Evolutionary conservation across 2,329 filamentous ascomycete species (phyloP).

Genomic region (Trichoderma breve): DNA sequence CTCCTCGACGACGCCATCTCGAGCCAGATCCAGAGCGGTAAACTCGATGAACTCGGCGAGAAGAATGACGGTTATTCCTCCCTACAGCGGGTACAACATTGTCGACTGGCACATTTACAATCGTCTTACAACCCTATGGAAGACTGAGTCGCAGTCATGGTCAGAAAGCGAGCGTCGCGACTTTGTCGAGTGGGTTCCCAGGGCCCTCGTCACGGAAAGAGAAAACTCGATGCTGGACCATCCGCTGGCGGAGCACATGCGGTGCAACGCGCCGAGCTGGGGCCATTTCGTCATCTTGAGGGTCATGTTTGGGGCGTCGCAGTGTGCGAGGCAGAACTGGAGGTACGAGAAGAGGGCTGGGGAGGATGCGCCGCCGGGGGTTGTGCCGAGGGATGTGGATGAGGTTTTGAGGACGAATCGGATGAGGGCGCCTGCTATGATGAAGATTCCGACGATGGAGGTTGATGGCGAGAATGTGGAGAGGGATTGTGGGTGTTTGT

Average conservation of each 20-base stretch:
- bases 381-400: background rate
- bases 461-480: background rate
- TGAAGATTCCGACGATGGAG: conserved; percentile 8
- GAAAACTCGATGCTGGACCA: background rate
- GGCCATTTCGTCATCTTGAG: conserved; percentile 14
- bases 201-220: background rate
- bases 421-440: background rate
- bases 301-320: conserved; percentile 13
- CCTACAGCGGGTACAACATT: background rate
- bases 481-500: background rate
- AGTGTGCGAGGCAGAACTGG: conserved; percentile 5
- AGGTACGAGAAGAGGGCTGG: background rate
- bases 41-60: background rate
- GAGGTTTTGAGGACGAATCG: background rate
- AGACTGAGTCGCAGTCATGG: background rate
- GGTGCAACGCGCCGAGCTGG: background rate
- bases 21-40: background rate
- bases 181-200: conserved; percentile 1
- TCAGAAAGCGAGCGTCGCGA: background rate
- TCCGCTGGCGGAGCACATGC: background rate
- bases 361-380: conserved; percentile 3
- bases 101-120: conserved; percentile 13
- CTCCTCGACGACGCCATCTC: background rate
- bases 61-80: background rate
- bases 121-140: background rate